Evolutionary conservation across 148 eudicot genomes (phyloP).

Genomic region (Fagopyrum esculentum): DNA sequence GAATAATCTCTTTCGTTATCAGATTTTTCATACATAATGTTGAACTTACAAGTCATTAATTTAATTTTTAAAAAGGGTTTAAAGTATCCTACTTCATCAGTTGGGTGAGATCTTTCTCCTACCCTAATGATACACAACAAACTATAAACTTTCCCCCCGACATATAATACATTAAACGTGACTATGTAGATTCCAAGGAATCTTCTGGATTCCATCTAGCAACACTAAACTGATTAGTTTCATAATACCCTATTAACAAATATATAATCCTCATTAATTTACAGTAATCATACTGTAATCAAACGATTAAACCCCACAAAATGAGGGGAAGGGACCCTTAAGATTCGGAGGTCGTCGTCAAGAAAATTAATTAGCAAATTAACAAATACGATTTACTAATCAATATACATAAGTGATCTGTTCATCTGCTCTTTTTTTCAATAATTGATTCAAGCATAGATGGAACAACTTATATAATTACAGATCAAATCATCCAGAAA

Average conservation of each 20-base stretch:
- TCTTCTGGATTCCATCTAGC: not conserved
- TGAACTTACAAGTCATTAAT: too few species aligned
- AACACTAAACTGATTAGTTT: not conserved
- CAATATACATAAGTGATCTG: not conserved
- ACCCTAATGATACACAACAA: too few species aligned
- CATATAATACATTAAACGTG: not conserved
- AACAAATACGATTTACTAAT: not conserved
- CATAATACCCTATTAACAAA: not conserved
- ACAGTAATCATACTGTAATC: not conserved
- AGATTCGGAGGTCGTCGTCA: not conserved
- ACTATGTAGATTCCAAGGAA: not conserved
- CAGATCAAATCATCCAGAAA: not conserved
- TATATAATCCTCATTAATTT: not conserved
- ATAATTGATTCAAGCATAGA: not conserved
- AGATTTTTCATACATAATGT: too few species aligned
- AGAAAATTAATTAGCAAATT: not conserved
- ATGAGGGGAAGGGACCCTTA: constrained; percentile 1
- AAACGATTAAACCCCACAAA: not conserved
- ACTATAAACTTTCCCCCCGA: too few species aligned
- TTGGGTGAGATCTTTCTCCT: too few species aligned
- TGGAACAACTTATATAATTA: not conserved
- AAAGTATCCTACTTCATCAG: too few species aligned
- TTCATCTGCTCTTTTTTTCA: not conserved
- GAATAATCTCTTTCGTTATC: too few species aligned
- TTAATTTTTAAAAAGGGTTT: too few species aligned